Conservation (phyloP, 768 basidiomycete species). For the Mycena chlorophos region DNA sequence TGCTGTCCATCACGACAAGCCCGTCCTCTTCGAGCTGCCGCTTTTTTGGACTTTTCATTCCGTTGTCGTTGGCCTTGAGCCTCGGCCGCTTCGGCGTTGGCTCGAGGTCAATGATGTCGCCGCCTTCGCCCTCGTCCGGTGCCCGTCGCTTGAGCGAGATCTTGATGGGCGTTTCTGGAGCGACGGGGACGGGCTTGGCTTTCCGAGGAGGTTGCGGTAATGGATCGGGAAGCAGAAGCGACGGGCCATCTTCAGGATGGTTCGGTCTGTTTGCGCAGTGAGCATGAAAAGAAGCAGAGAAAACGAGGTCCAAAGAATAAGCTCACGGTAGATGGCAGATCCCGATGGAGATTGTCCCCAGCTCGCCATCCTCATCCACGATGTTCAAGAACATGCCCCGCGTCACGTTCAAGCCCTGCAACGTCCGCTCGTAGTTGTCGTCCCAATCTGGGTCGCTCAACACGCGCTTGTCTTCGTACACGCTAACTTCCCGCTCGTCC, state of each 20-base stretch:
- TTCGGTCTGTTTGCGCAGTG: too few relatives aligned
- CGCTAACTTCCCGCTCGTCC: slow-evolving; percentile 64
- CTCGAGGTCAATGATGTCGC: slow-evolving; percentile 53
- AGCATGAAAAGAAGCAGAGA: slow-evolving; percentile 12
- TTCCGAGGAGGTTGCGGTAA: slow-evolving; percentile 56
- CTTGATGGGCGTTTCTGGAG: slow-evolving; percentile 45
- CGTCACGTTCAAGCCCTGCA: slow-evolving; percentile 78
- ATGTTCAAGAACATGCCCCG: slow-evolving; percentile 87
- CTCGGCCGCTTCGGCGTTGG: slow-evolving; percentile 56
- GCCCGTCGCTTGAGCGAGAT: slow-evolving; percentile 56
- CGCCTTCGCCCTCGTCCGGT: slow-evolving; percentile 50
- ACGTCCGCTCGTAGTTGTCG: slow-evolving; percentile 78
- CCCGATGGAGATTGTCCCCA: slow-evolving; percentile 69
- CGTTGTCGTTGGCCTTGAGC: slow-evolving; percentile 32
- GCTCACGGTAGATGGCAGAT: slow-evolving; percentile 73
- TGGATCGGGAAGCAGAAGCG: slow-evolving; percentile 65
- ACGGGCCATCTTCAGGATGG: slow-evolving; percentile 50
- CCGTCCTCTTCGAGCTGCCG: slow-evolving; percentile 73
- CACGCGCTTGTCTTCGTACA: slow-evolving; percentile 84
- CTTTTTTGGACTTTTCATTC: slow-evolving; percentile 56
- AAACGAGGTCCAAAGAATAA: neutral
- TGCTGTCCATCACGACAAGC: slow-evolving; percentile 62
- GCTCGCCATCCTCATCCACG: slow-evolving; percentile 83
- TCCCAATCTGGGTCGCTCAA: slow-evolving; percentile 93
- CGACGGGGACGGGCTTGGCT: slow-evolving; percentile 39